Conservation (phyloP, 164 flowering plant species). For the Annona squamosa region DNA sequence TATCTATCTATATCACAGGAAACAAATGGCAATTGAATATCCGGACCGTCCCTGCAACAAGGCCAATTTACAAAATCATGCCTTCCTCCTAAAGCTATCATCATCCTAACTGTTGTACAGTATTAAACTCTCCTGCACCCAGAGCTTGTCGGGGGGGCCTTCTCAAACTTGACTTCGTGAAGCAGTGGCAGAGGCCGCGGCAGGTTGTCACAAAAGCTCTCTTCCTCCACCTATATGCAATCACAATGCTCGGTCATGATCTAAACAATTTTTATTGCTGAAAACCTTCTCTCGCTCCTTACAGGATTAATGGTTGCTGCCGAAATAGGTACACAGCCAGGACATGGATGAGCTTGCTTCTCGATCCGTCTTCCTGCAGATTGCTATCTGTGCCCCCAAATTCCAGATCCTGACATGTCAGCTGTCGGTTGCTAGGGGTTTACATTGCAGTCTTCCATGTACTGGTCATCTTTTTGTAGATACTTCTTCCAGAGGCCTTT, state of each 20-base stretch:
- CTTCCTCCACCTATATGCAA: neutral
- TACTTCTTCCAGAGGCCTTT: conserved; percentile 59
- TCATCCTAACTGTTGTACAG: conserved; percentile 10
- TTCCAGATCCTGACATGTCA: conserved; percentile 4
- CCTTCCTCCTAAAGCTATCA: conserved; percentile 2
- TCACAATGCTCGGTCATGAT: conserved; percentile 1
- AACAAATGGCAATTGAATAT: conserved; percentile 16
- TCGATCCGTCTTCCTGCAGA: conserved; percentile 7
- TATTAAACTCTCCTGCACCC: conserved; percentile 7
- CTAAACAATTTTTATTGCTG: conserved; percentile 16
- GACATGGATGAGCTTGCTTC: neutral
- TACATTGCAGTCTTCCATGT: conserved; percentile 79
- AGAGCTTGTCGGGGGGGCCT: conserved; percentile 2
- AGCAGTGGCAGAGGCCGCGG: neutral
- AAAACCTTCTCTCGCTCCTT: conserved; percentile 14
- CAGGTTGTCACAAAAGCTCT: neutral
- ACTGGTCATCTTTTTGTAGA: conserved; percentile 49
- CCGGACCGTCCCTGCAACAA: conserved; percentile 16
- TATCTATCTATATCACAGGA: conserved; percentile 17
- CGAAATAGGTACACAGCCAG: neutral
- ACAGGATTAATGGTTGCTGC: conserved; percentile 2
- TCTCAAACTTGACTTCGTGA: neutral
- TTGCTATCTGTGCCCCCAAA: neutral
- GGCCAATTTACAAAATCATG: conserved; percentile 15
- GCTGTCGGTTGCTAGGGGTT: conserved; percentile 21